phyloP scores from a whole-genome alignment of 768 basidiomycete species.

The Podaxis rugospora region DNA sequence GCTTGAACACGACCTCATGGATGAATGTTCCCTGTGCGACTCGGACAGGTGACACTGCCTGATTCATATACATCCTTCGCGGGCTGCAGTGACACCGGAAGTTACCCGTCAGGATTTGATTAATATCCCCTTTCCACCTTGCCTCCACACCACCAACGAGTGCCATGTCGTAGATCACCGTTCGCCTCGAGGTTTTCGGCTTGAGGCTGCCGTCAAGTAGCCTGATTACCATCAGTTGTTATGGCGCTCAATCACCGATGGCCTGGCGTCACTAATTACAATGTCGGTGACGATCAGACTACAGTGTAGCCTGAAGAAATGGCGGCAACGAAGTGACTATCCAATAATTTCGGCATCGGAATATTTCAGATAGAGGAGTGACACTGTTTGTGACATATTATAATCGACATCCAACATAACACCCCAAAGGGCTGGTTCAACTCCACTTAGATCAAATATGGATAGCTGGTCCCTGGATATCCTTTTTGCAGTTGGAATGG shows the following conservation, averaged over 20 bases:
- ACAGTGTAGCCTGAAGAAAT: background rate
- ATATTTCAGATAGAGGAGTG: background rate
- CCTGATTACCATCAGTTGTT: background rate
- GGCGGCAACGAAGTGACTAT: background rate
- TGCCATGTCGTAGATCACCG: background rate
- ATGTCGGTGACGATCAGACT: background rate
- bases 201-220: background rate
- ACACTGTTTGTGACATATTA: background rate
- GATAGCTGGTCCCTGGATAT: background rate
- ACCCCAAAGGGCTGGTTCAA: background rate
- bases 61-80: background rate
- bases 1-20: background rate
- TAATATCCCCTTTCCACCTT: background rate
- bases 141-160: background rate
- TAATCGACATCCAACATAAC: background rate
- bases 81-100: background rate
- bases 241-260: background rate
- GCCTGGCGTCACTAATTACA: background rate
- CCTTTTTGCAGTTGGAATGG: background rate
- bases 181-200: background rate
- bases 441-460: background rate
- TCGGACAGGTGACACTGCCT: slow-evolving; percentile 2
- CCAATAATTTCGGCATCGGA: background rate
- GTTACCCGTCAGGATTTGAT: background rate
- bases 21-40: background rate